A percentile compares a stretch with the other conserved stretches of the same genome.
Conservation (phyloP, 2,329 filamentous ascomycete genomes). For the Ceratocystis lukuohia region DNA sequence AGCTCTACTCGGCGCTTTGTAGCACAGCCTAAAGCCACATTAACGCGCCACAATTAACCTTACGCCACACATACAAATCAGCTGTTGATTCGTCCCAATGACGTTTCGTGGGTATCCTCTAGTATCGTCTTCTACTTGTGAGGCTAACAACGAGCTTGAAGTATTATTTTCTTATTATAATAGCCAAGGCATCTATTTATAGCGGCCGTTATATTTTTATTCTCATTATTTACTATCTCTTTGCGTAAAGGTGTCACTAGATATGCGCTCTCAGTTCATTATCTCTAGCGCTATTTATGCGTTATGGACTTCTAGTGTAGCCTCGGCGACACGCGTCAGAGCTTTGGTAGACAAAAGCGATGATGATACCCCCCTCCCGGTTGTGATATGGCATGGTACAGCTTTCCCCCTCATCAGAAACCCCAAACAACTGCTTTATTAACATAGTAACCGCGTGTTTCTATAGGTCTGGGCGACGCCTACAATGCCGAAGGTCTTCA, state of each 20-base stretch:
- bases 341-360: conserved; percentile 27
- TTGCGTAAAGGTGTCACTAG: neutral
- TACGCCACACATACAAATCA: neutral
- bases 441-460: conserved; percentile 18
- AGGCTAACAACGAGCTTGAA: neutral
- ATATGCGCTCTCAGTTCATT: conserved; percentile 16
- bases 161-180: neutral
- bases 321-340: conserved; percentile 26
- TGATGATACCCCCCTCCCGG: conserved; percentile 62
- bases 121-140: neutral
- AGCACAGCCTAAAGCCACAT: conserved; percentile 4
- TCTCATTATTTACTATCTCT: neutral
- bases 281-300: conserved; percentile 10
- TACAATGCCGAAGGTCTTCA: conserved; percentile 64
- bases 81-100: neutral
- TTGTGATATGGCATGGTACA: conserved; percentile 81
- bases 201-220: neutral
- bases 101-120: neutral
- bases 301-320: conserved; percentile 19
- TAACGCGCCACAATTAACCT: neutral
- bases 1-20: neutral
- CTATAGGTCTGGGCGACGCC: conserved; percentile 48
- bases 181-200: neutral
- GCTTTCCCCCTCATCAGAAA: conserved; percentile 7
- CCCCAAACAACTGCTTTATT: neutral